Conservation (phyloP, 306 rosid species). For the Hylodesmum podocarpum region DNA sequence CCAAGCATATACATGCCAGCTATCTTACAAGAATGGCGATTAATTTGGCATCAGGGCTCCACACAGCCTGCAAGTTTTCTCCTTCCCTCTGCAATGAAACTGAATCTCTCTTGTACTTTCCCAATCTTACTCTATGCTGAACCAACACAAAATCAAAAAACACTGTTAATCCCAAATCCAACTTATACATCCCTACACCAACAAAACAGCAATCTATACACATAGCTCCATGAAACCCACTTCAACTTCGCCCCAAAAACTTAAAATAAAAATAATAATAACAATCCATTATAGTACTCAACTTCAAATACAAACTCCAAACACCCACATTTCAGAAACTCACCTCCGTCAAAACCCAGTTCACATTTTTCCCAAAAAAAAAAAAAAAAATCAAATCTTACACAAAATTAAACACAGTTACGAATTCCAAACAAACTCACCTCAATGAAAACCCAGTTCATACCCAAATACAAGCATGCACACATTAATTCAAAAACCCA, state of each 20-base stretch:
- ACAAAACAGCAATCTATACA: conserved; percentile 23
- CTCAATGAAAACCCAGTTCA: neutral
- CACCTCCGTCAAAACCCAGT: conserved; percentile 1
- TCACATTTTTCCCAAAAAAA: neutral
- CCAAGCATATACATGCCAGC: neutral
- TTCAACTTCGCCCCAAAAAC: conserved; percentile 1
- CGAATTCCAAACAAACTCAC: conserved; percentile 8
- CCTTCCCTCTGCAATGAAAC: conserved; percentile 80
- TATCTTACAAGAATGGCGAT: conserved; percentile 78
- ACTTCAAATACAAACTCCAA: conserved; percentile 28
- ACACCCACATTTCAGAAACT: conserved; percentile 24
- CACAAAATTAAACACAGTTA: neutral
- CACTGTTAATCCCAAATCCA: conserved; percentile 42
- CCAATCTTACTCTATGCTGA: conserved; percentile 92
- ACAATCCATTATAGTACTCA: neutral
- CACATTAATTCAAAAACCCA: conserved; percentile 17
- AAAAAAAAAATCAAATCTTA: neutral
- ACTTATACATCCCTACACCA: conserved; percentile 19
- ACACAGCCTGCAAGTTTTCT: conserved; percentile 91
- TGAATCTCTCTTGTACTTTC: conserved; percentile 86
- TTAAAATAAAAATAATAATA: neutral
- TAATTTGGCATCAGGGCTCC: conserved; percentile 94
- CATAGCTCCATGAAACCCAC: conserved; percentile 23
- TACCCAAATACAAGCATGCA: neutral
- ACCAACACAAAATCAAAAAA: conserved; percentile 33